Evolutionary conservation across 73 alveolate genomes (phyloP).

Genomic region (Paramecium sonneborni): DNA sequence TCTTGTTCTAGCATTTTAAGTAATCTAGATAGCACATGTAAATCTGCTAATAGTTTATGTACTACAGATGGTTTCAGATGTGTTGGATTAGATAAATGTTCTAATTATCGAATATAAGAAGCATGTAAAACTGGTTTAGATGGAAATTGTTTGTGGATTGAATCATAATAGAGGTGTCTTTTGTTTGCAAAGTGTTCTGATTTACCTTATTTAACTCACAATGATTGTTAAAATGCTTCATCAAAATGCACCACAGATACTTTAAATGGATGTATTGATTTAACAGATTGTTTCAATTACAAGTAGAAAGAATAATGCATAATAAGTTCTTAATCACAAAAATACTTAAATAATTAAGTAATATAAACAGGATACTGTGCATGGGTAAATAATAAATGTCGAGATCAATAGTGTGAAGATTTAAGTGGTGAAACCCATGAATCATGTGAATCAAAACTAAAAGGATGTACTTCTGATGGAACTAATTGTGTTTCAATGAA

Average conservation of each 20-base stretch:
- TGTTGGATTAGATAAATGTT: not conserved
- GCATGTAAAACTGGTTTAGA: not conserved
- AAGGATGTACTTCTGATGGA: constrained; percentile 49
- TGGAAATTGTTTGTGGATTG: constrained; percentile 16
- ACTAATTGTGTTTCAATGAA: not conserved
- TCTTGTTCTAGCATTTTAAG: not conserved
- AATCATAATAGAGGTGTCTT: not conserved
- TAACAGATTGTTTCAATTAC: not conserved
- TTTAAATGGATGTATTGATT: not conserved
- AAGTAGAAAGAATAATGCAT: not conserved
- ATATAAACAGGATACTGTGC: not conserved
- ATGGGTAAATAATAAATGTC: not conserved
- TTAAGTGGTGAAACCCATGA: constrained; percentile 43
- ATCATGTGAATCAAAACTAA: not conserved
- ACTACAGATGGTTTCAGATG: constrained; percentile 24
- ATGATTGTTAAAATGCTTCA: not conserved
- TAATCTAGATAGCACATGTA: not conserved
- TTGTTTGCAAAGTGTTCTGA: not conserved
- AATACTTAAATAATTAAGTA: not conserved
- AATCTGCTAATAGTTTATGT: not conserved
- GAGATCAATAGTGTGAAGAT: constrained; percentile 26
- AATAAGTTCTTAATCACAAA: not conserved
- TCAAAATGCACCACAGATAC: constrained; percentile 23
- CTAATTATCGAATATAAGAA: not conserved
- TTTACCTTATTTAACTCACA: constrained; percentile 6